Conservation (phyloP, 495 filamentous ascomycete species). For the Acidiella bohemica region DNA sequence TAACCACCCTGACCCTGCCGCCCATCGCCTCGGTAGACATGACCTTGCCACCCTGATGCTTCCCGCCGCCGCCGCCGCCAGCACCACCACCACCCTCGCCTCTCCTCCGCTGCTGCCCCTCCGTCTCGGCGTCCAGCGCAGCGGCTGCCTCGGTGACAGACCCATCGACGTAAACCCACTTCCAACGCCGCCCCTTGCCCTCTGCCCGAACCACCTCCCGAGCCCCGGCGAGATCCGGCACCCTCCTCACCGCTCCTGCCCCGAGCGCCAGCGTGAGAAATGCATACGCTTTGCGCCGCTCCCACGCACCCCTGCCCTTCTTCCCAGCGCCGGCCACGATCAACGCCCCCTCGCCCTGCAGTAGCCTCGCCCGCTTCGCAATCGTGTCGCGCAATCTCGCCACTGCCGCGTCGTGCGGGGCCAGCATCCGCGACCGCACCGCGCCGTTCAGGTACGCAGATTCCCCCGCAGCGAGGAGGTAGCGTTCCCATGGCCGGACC, state of each 20-base stretch:
- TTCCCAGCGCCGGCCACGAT: slow-evolving; percentile 60
- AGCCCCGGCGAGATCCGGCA: slow-evolving; percentile 49
- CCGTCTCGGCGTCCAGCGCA: slow-evolving; percentile 20
- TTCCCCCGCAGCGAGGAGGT: slow-evolving; percentile 76
- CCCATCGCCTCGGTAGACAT: slow-evolving; percentile 19
- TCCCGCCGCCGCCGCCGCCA: slow-evolving; percentile 13
- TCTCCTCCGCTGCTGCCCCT: slow-evolving; percentile 42
- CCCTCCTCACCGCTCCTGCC: slow-evolving; percentile 49
- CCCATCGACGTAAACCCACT: slow-evolving; percentile 70
- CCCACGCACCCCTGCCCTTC: slow-evolving; percentile 46
- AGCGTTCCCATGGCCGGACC: slow-evolving; percentile 64
- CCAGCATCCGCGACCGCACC: slow-evolving; percentile 57
- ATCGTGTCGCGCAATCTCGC: slow-evolving; percentile 9
- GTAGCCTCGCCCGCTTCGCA: slow-evolving; percentile 35
- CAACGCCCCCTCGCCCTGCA: slow-evolving; percentile 55
- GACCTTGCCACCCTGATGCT: too few relatives aligned
- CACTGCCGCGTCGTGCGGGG: slow-evolving; percentile 39
- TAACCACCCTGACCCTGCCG: slow-evolving; percentile 49
- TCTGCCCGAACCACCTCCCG: slow-evolving; percentile 37
- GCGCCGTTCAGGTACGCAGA: slow-evolving; percentile 63
- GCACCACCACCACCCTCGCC: slow-evolving; percentile 23
- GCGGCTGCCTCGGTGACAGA: slow-evolving; percentile 37
- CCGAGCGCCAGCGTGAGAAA: slow-evolving; percentile 74
- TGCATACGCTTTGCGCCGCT: slow-evolving; percentile 44
- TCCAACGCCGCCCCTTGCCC: slow-evolving; percentile 43